A percentile compares a stretch with the other conserved stretches of the same genome.
phyloP scores from a whole-genome alignment of 306 rosid species.

The Vigna mungo region DNA sequence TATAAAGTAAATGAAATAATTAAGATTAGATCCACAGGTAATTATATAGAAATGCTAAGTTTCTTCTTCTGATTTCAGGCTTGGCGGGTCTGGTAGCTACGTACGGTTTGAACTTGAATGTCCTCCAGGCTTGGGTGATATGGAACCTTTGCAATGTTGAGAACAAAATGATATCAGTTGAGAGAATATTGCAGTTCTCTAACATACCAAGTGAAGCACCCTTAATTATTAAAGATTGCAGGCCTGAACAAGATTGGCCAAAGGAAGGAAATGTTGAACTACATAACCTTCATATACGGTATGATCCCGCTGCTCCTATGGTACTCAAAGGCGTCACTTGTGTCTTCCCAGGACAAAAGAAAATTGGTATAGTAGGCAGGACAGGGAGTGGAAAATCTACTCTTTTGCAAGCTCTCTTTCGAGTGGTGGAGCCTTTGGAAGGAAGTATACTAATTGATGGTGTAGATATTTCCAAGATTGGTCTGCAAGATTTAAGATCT shows the following conservation, averaged over 20 bases:
- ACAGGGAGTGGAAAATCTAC: conserved; percentile 94
- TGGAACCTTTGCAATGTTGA: conserved; percentile 95
- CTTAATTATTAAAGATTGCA: conserved; percentile 52
- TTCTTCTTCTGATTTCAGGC: conserved; percentile 58
- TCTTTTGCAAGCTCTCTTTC: conserved; percentile 79
- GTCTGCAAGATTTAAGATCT: conserved; percentile 81
- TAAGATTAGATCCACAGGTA: background rate
- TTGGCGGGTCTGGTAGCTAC: conserved; percentile 88
- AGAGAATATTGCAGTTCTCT: conserved; percentile 81
- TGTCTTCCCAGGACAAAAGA: conserved; percentile 68
- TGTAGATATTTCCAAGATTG: conserved; percentile 67
- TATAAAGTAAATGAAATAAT: conserved; percentile 1
- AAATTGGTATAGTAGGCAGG: conserved; percentile 81
- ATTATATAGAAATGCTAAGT: background rate
- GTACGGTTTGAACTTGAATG: conserved; percentile 77
- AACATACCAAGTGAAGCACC: conserved; percentile 78
- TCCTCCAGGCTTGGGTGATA: conserved; percentile 90
- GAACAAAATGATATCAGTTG: conserved; percentile 91
- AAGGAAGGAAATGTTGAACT: conserved; percentile 69
- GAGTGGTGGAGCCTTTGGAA: conserved; percentile 71
- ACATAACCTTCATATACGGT: conserved; percentile 64
- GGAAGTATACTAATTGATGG: conserved; percentile 71
- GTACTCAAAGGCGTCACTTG: conserved; percentile 82
- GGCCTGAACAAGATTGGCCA: conserved; percentile 84
- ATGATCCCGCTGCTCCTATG: conserved; percentile 70